Base-by-base conservation (phyloP, 768 basidiomycete species). In the Boletus huronensis region DNA sequence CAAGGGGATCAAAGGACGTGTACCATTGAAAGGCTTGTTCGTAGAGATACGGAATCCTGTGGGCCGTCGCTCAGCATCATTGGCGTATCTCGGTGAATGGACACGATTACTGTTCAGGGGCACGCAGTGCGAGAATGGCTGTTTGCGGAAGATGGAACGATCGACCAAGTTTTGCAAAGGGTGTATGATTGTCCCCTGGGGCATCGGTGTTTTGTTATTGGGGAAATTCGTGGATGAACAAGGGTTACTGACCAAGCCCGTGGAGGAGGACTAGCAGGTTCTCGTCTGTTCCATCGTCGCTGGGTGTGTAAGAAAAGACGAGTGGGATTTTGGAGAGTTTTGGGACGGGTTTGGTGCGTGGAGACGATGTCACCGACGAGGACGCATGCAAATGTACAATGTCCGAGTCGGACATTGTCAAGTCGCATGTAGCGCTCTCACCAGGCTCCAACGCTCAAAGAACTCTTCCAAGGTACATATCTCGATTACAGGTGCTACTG, bases 21-120 rank as follows among this genome's bases (percentile, higher is more conserved):
- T 89, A 95, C 93, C 92, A 95, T 63, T 93, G 88, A 66, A 79
- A 95, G 2, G 90, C 84, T 35, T 84, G 77, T 68, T 90, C 87
- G 62, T 90, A 82, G 19, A 93, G 76, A 63, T 81, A 91, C 0
- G 91, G 91, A 35, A 93, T 79, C 62, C 88, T 91, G 67, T 40
- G 48, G 44, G 39, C 23, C 9, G 29, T 57, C 17, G 35, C 32
- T 65, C 39, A 70, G 55, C 41, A 47, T 44, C 25, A 26, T 19
- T 43, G 32, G n/a, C 34, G 44, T 29, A 17, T 41, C 38, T 50
- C 17, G 42, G 23, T 38, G 53, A 46, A 36, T 34, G 45, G 0
- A n/a, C 17, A 48, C 36, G 73, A 80, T 59, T 70, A 90, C 87
- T 81, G 83, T 62, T 87, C 81, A 17, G 92, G 87, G 3, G 87